Percentiles rank a stretch among this genome's conserved stretches.
These are phyloP conservation scores for Vicia villosa DNA, from an alignment of 306 rosid genomes.

Conservation along the genomic window DNA sequence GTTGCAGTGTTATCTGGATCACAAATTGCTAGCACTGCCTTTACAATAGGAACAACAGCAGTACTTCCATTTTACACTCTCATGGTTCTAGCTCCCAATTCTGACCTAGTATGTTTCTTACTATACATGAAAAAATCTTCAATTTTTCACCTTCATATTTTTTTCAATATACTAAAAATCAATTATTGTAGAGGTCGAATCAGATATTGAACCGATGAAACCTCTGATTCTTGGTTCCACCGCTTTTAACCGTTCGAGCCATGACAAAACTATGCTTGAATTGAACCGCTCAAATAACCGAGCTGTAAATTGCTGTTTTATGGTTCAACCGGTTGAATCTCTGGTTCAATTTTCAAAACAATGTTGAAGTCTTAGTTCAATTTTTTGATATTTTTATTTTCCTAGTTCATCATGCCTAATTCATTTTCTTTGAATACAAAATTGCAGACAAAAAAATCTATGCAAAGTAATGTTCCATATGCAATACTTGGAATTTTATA, in stretches of 20 bases:
- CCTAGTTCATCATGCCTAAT: constrained; percentile 5
- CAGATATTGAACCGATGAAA: too few species aligned
- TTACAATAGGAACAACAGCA: constrained; percentile 74
- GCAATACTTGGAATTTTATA: constrained; percentile 74
- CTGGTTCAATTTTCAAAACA: too few species aligned
- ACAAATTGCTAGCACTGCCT: constrained; percentile 72
- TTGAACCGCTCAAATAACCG: background rate
- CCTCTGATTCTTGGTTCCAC: too few species aligned
- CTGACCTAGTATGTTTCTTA: constrained; percentile 63
- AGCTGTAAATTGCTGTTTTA: background rate
- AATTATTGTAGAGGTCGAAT: too few species aligned
- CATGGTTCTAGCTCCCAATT: constrained; percentile 83
- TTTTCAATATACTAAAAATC: too few species aligned
- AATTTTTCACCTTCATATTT: background rate
- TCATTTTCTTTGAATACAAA: constrained; percentile 36
- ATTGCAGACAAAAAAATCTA: constrained; percentile 67
- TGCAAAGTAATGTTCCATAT: constrained; percentile 72
- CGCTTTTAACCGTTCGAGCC: too few species aligned
- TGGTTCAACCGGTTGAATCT: background rate
- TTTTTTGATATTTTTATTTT: background rate
- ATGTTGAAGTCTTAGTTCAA: too few species aligned
- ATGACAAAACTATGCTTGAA: too few species aligned
- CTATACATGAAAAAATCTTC: constrained; percentile 2
- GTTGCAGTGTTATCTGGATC: constrained; percentile 67
- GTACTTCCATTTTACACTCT: constrained; percentile 91